A percentile compares a stretch with the other conserved stretches of the same genome.
These are phyloP conservation scores for Quercus wislizeni DNA, from an alignment of 306 rosid species.

Conservation along the genomic window DNA sequence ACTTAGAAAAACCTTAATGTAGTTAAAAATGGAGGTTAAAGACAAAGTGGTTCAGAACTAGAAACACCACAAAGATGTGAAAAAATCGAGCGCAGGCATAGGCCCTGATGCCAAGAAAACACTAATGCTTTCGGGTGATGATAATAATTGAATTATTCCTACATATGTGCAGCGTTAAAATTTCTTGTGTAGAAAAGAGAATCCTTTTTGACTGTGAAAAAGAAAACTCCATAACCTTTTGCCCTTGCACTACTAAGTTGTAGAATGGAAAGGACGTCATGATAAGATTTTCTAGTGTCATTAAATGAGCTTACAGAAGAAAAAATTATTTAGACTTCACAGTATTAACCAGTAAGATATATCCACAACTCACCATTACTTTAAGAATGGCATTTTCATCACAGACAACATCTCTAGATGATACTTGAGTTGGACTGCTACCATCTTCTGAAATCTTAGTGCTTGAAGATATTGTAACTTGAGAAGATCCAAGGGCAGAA, in stretches of 20 bases:
- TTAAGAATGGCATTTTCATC: constrained; percentile 92
- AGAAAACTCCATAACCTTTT: no score
- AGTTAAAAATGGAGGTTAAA: background rate
- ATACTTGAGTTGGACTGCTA: constrained; percentile 77
- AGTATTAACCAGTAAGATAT: background rate
- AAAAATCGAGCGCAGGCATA: background rate
- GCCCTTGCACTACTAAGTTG: no score
- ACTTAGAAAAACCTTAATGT: background rate
- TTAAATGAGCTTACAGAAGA: background rate
- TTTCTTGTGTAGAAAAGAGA: background rate
- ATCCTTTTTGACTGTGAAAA: background rate
- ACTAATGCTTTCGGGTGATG: background rate
- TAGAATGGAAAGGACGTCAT: background rate
- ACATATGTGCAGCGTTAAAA: background rate
- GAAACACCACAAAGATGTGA: background rate
- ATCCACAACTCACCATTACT: constrained; percentile 77
- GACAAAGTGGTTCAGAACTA: background rate
- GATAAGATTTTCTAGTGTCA: background rate
- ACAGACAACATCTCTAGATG: constrained; percentile 64
- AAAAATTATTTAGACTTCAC: background rate
- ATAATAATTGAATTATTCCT: background rate
- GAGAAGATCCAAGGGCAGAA: constrained; percentile 81
- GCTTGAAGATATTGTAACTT: constrained; percentile 67
- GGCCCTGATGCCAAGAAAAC: background rate
- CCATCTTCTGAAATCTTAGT: constrained; percentile 80